phyloP scores from a whole-genome alignment of 805 yeast genomes.

The Candida germanica region DNA sequence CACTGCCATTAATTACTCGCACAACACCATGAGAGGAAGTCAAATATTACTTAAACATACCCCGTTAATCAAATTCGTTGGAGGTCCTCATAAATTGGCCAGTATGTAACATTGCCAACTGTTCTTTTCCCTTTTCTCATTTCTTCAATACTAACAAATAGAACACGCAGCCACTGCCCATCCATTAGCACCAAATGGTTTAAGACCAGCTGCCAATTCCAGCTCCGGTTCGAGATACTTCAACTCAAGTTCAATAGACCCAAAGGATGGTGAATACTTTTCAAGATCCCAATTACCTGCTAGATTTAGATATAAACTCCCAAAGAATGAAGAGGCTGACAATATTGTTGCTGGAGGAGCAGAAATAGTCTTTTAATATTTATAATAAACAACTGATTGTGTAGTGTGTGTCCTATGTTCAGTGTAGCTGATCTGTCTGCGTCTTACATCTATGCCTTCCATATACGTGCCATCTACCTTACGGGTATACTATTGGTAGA shows the following conservation, averaged over 20 bases:
- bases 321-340: conserved; percentile 71
- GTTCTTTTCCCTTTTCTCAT: neutral
- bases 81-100: conserved; percentile 64
- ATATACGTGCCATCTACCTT: too few species aligned
- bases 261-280: conserved; percentile 39
- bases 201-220: conserved; percentile 31
- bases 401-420: too few species aligned
- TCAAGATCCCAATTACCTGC: conserved; percentile 67
- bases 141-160: conserved; percentile 5
- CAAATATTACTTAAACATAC: conserved; percentile 40
- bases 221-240: conserved; percentile 10
- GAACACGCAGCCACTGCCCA: conserved; percentile 23
- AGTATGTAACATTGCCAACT: conserved; percentile 34
- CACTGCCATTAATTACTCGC: neutral
- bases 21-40: conserved; percentile 29
- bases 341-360: conserved; percentile 85
- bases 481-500: too few species aligned
- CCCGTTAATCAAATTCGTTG: conserved; percentile 83
- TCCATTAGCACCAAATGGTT: conserved; percentile 43
- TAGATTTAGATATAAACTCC: conserved; percentile 65
- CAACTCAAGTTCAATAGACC: conserved; percentile 37
- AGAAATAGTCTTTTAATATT: conserved; percentile 43
- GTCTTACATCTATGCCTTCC: too few species aligned
- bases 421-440: too few species aligned
- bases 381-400: too few species aligned